A percentile compares a stretch with the other conserved stretches of the same genome.
These are phyloP conservation scores for Aspergillus tubingensis DNA, from an alignment of 2,329 filamentous ascomycete genomes.

Conservation along the genomic window DNA sequence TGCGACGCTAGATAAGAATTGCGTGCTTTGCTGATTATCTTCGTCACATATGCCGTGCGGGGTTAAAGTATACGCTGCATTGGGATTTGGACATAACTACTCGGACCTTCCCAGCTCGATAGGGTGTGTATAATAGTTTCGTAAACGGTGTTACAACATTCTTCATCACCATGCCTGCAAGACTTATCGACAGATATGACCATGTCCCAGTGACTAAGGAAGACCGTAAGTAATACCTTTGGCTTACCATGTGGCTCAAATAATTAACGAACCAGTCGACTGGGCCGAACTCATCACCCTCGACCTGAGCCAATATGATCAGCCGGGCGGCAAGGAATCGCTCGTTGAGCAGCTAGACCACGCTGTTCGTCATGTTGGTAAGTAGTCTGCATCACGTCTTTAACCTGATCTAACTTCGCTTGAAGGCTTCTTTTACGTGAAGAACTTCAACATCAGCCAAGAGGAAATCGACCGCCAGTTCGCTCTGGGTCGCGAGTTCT, in stretches of 20 bases:
- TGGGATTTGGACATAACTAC: not conserved
- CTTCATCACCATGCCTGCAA: conserved; percentile 26
- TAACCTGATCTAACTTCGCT: conserved; percentile 3
- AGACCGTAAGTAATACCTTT: conserved; percentile 26
- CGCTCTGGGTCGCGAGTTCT: conserved; percentile 61
- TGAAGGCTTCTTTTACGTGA: conserved; percentile 63
- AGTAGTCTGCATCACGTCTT: conserved; percentile 5
- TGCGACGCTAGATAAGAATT: conserved; percentile 15
- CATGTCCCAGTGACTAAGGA: conserved; percentile 53
- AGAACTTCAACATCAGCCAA: conserved; percentile 63
- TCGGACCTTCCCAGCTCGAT: not conserved
- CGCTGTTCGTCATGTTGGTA: conserved; percentile 51
- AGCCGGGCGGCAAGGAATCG: conserved; percentile 56
- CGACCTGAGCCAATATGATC: conserved; percentile 57
- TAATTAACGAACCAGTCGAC: conserved; percentile 28
- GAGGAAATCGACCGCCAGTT: conserved; percentile 64
- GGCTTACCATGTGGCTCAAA: not conserved
- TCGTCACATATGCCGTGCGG: conserved; percentile 16
- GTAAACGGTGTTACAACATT: not conserved
- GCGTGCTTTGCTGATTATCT: conserved; percentile 26
- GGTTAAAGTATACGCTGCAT: conserved; percentile 3
- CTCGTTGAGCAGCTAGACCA: conserved; percentile 58
- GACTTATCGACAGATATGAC: conserved; percentile 42
- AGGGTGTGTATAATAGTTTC: not conserved
- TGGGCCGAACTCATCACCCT: conserved; percentile 62